These are phyloP conservation scores for Termitomyces bulborhizus DNA, from an alignment of 768 basidiomycete genomes.

Conservation along the genomic window DNA sequence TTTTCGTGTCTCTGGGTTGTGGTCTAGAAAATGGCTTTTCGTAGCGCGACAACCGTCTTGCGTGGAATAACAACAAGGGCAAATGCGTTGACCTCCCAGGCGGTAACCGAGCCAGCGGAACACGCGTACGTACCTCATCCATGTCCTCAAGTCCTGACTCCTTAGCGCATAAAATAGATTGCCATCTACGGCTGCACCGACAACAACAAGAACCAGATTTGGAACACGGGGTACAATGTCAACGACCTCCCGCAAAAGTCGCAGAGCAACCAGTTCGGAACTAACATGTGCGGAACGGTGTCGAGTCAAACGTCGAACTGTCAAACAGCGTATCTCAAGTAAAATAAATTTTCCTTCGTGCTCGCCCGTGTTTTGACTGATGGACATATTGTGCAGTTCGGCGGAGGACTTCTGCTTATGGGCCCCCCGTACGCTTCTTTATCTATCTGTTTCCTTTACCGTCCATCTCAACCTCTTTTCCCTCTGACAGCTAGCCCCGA, in stretches of 20 bases:
- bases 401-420: conserved; percentile 67
- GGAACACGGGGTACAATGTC: conserved; percentile 44
- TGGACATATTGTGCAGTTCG: conserved; percentile 29
- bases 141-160: not conserved
- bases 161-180: conserved; percentile 21
- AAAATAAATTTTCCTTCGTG: conserved; percentile 11
- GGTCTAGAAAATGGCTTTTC: not conserved
- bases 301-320: conserved; percentile 56
- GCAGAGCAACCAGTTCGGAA: conserved; percentile 57
- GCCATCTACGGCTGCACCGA: conserved; percentile 40
- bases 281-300: conserved; percentile 60
- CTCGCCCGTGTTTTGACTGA: not conserved
- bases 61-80: conserved; percentile 41
- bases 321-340: conserved; percentile 67
- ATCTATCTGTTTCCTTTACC: not conserved
- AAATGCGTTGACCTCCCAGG: conserved; percentile 45
- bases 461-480: not conserved
- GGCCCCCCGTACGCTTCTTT: conserved; percentile 41
- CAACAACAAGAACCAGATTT: conserved; percentile 43
- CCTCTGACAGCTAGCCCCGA: conserved; percentile 17
- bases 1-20: not conserved
- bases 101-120: conserved; percentile 35
- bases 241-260: conserved; percentile 38
- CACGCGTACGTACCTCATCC: conserved; percentile 25
- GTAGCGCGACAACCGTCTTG: conserved; percentile 30